A percentile compares a stretch with the other conserved stretches of the same genome.
These are phyloP conservation scores for Wilcoxina mikolae DNA, from an alignment of 495 filamentous ascomycete species.

Conservation along the genomic window DNA sequence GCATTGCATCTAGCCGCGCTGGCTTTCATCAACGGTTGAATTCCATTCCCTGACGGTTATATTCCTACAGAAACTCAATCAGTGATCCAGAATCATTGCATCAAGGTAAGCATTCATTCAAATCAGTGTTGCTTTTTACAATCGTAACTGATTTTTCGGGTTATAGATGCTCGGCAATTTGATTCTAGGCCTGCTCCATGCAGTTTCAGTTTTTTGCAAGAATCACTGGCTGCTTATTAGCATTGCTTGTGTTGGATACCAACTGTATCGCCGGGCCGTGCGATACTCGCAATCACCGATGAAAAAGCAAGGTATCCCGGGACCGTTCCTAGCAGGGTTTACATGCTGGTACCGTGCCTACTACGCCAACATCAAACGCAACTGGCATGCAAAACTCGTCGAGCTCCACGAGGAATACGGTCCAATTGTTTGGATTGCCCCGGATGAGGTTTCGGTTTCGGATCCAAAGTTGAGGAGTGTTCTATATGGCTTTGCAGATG, in stretches of 20 bases:
- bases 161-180: neutral
- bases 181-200: neutral
- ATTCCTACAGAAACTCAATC: too few relatives aligned
- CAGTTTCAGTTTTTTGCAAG: neutral
- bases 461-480: conserved; percentile 52
- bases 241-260: neutral
- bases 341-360: conserved; percentile 57
- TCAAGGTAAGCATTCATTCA: too few relatives aligned
- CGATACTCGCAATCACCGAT: conserved; percentile 18
- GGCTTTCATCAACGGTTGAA: too few relatives aligned
- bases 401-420: conserved; percentile 56
- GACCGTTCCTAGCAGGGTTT: conserved; percentile 50
- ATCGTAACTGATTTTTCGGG: too few relatives aligned
- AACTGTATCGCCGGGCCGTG: neutral
- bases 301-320: conserved; percentile 32
- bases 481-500: conserved; percentile 72
- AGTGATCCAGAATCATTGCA: too few relatives aligned
- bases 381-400: conserved; percentile 51
- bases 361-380: conserved; percentile 42
- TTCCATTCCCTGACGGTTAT: too few relatives aligned
- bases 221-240: neutral
- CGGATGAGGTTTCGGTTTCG: conserved; percentile 50
- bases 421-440: conserved; percentile 54
- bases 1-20: too few relatives aligned
- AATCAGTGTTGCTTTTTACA: too few relatives aligned